Evolutionary conservation across 2,329 filamentous ascomycete genomes (phyloP), one percentile per base, ranked within the genome.

Genomic region (Diaporthe aspalathi): DNA sequence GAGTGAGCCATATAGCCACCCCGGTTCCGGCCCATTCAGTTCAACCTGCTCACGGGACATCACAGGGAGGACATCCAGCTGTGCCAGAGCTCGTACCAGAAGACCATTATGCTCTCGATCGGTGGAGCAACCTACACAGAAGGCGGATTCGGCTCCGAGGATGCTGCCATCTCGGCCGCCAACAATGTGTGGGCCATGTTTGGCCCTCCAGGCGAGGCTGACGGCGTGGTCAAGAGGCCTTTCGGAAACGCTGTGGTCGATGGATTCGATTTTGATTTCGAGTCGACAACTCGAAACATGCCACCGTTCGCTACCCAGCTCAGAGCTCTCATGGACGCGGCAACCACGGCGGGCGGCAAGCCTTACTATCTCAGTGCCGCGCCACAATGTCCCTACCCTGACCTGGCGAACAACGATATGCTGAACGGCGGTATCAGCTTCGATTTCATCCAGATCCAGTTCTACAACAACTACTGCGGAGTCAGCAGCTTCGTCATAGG

Each of bases 261-360:
- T 78, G 93, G 93, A 5, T 94, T 94, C 79, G 92, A 94, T 80
- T 89, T 94, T 74, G 92, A 94, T 79, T 90, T 94, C 73, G 92
- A 94, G 81, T 84, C 87, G 5, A 79, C 80, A 3, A 86, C 87
- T 17, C 80, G 80, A 60, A 90, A 93, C 81, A 89, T 92, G 81
- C 84, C 83, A 0, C 81, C 87, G 1, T 92, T 94, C 75, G 90
- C 86, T 1, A 82, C 84, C 47, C 82, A 86, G 68, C 85, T 93
- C 12, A 88, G 90, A 38, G 75, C 78, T 20, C 79, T 85, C 43
- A 90, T 91, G 84, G 83, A 89, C 74, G 81, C 81, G 24, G 84
- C 87, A 53, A 80, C 76, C 0, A 82, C 80, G 27, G 84, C 85
- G 29, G 80, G 76, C 0, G 83, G 82, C 73, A 89, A 88, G 79